Percentiles rank a stretch among this genome's conserved stretches.
These are phyloP conservation scores for Garcia nutans DNA, from an alignment of 345 rosid genomes.

Conservation along the genomic window DNA sequence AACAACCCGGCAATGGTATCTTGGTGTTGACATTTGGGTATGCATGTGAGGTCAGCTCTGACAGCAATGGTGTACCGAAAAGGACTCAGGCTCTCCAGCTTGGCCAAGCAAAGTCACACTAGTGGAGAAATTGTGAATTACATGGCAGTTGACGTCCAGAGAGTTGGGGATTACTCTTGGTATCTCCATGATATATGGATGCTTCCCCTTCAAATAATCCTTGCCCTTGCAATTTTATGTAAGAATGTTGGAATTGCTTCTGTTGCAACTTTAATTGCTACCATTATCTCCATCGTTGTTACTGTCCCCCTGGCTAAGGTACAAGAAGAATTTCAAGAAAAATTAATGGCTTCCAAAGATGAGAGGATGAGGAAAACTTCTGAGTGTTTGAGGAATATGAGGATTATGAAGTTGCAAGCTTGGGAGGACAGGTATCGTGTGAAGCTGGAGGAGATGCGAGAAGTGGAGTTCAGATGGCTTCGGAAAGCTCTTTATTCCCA, in stretches of 20 bases:
- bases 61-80: conserved; percentile 94
- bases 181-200: conserved; percentile 99
- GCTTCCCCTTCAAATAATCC: conserved; percentile 96
- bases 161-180: conserved; percentile 97
- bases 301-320: conserved; percentile 85
- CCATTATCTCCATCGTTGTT: conserved; percentile 75
- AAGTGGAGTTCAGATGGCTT: conserved; percentile 89
- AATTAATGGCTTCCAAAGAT: conserved; percentile 93
- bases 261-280: conserved; percentile 84
- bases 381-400: conserved; percentile 95
- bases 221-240: conserved; percentile 90
- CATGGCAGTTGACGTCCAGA: conserved; percentile 99
- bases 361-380: conserved; percentile 99
- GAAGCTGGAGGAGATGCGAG: conserved; percentile 85
- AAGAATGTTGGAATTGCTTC: conserved; percentile 97
- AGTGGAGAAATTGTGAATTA: conserved; percentile 96
- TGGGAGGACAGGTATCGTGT: conserved; percentile 94
- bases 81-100: conserved; percentile 86
- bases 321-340: conserved; percentile 96
- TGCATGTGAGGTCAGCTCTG: conserved; percentile 98
- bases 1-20: conserved; percentile 97
- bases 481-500: conserved; percentile 95
- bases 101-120: conserved; percentile 90
- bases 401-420: conserved; percentile 95
- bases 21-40: conserved; percentile 98